Evolutionary conservation across 192 early-diverging fungal species (phyloP).

Genomic region (Mortierella antarctica): DNA sequence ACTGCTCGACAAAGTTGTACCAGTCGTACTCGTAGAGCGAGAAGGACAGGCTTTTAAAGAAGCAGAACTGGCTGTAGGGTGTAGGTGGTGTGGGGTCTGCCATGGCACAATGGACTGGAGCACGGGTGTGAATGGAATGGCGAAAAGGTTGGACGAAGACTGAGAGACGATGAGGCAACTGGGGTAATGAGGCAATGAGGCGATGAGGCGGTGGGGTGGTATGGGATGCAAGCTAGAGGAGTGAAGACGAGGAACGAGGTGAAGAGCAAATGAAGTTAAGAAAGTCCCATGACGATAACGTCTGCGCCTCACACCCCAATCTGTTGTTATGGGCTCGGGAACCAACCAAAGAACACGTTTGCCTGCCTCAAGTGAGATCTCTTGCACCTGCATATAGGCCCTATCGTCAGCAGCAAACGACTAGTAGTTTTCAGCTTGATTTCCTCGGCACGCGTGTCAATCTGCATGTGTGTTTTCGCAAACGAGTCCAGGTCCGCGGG

Average conservation of each 20-base stretch:
- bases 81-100: constrained; percentile 22
- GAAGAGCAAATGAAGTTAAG: neutral
- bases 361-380: too few species aligned
- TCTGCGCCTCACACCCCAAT: too few species aligned
- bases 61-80: constrained; percentile 46
- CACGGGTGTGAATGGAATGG: neutral
- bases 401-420: too few species aligned
- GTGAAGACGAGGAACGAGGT: too few species aligned
- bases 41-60: constrained; percentile 48
- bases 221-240: neutral
- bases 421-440: too few species aligned
- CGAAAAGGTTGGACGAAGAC: neutral
- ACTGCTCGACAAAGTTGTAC: constrained; percentile 52
- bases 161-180: neutral
- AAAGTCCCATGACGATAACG: too few species aligned
- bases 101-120: constrained; percentile 4
- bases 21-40: constrained; percentile 53
- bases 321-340: too few species aligned
- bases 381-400: too few species aligned
- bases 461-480: too few species aligned
- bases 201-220: neutral
- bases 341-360: too few species aligned
- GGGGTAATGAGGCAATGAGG: neutral
- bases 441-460: too few species aligned
- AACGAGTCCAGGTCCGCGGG: too few species aligned